A percentile compares a stretch with the other conserved stretches of the same genome.
Evolutionary conservation across 2,329 filamentous ascomycete species (phyloP).

Genomic region (Trichoderma harzianum): DNA sequence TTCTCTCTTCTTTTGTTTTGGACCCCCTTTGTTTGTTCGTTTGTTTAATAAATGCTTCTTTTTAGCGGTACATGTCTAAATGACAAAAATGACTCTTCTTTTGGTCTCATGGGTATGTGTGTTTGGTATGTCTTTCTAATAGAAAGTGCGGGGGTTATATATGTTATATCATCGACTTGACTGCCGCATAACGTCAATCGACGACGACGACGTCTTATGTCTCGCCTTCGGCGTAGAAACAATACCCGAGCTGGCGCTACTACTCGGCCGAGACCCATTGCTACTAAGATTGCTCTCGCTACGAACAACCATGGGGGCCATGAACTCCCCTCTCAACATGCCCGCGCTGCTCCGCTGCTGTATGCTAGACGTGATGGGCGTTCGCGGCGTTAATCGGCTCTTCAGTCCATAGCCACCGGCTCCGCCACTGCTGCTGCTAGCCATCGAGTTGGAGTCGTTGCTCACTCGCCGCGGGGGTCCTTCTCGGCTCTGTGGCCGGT

Average conservation of each 20-base stretch:
- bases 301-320: slow-evolving; percentile 33
- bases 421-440: slow-evolving; percentile 21
- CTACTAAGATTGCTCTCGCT: slow-evolving; percentile 39
- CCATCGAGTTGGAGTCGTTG: slow-evolving; percentile 34
- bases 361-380: slow-evolving; percentile 32
- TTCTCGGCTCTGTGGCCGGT: slow-evolving; percentile 42
- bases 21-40: not conserved
- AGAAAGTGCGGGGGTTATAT: not conserved
- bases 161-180: not conserved
- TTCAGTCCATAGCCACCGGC: slow-evolving; percentile 24
- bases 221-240: slow-evolving; percentile 14
- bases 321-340: slow-evolving; percentile 19
- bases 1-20: not conserved
- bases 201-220: slow-evolving; percentile 3
- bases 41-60: not conserved
- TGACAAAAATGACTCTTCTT: not conserved
- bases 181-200: slow-evolving; percentile 13
- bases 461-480: slow-evolving; percentile 42
- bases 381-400: slow-evolving; percentile 39
- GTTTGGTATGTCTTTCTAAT: not conserved
- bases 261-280: slow-evolving; percentile 19
- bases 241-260: slow-evolving; percentile 15
- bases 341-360: slow-evolving; percentile 24
- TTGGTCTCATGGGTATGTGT: not conserved
- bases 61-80: not conserved